Conservation (phyloP, 83 land plant genomes). For the Diphasiastrum complanatum region DNA sequence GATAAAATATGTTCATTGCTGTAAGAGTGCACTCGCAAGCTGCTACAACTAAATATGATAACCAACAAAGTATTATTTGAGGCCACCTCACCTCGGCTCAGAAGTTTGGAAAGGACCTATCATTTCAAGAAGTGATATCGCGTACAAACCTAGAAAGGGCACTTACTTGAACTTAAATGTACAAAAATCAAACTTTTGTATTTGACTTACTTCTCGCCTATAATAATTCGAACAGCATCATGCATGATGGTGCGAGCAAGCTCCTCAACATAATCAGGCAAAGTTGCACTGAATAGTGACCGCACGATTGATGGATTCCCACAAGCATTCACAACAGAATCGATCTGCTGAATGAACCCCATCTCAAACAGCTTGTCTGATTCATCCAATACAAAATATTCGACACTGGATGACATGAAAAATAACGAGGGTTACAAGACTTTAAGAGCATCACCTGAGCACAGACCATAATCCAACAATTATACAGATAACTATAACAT, state of each 20-base stretch:
- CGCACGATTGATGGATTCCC: constrained; percentile 69
- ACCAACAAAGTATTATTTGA: background rate
- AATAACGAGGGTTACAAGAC: too few species aligned
- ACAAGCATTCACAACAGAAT: constrained; percentile 83
- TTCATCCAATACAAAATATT: constrained; percentile 89
- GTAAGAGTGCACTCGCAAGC: constrained; percentile 2
- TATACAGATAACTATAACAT: background rate
- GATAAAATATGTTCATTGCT: background rate
- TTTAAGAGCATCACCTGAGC: too few species aligned
- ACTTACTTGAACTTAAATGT: too few species aligned
- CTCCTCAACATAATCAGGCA: constrained; percentile 90
- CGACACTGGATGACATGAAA: constrained; percentile 55
- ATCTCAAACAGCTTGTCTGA: constrained; percentile 93
- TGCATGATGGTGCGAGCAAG: constrained; percentile 92
- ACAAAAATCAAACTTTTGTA: too few species aligned
- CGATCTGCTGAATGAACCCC: constrained; percentile 85
- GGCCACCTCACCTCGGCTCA: background rate
- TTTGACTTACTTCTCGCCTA: constrained; percentile 48
- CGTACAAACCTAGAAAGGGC: background rate
- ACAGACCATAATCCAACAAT: too few species aligned
- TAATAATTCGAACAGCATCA: constrained; percentile 79
- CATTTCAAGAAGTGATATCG: too few species aligned
- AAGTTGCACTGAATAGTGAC: constrained; percentile 87
- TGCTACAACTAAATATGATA: too few species aligned
- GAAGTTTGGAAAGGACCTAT: background rate